Evolutionary conservation across 306 rosid species (phyloP).

Genomic region (Lagenaria siceraria): DNA sequence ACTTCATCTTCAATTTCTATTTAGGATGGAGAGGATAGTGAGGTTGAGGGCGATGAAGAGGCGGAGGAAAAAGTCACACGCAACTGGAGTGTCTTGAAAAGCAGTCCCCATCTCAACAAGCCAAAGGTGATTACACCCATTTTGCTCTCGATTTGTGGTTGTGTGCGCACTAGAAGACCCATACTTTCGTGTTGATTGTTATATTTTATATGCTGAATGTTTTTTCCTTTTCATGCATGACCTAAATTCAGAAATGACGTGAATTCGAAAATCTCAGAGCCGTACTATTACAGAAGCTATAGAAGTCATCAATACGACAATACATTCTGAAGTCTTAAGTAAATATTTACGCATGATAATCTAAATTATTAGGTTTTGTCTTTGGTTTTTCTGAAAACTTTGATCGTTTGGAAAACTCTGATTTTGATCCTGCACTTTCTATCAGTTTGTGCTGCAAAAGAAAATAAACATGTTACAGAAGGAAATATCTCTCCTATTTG

Average conservation of each 20-base stretch:
- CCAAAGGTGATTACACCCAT: conserved; percentile 42
- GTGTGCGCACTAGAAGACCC: not conserved
- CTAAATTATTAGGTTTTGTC: not conserved
- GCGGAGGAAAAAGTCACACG: conserved; percentile 53
- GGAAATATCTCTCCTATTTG: not conserved
- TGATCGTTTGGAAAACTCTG: not conserved
- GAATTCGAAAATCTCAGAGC: not conserved
- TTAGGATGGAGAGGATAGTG: conserved; percentile 79
- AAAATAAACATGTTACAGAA: not conserved
- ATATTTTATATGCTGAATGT: not conserved
- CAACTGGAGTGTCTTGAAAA: conserved; percentile 91
- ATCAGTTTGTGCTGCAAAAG: not conserved
- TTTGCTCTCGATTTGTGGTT: not conserved
- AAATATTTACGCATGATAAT: not conserved
- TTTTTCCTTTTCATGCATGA: not conserved
- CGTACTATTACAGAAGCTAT: not conserved
- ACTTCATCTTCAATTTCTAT: not conserved
- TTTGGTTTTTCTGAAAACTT: not conserved
- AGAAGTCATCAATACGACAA: not conserved
- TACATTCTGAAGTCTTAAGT: not conserved
- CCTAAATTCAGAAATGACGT: not conserved
- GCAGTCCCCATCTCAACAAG: conserved; percentile 52
- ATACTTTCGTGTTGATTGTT: not conserved
- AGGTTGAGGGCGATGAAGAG: conserved; percentile 36
- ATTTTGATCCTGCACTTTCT: not conserved